Evolutionary conservation across 73 alveolate species (phyloP).

Genomic region (Paraurostyla sp.): DNA sequence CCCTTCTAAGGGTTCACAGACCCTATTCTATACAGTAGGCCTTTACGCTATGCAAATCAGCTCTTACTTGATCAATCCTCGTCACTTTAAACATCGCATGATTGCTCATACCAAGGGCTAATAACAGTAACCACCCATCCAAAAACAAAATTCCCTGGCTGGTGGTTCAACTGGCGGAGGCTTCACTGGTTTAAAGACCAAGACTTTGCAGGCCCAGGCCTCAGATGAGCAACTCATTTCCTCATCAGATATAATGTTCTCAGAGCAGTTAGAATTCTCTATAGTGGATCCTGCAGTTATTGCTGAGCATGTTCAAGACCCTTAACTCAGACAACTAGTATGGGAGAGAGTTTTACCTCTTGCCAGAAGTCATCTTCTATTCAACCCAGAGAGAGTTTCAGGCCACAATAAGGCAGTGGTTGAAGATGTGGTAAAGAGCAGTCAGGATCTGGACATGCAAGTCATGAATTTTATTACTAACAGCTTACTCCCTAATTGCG

Average conservation of each 20-base stretch:
- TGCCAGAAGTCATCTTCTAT: conserved; percentile 17
- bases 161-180: conserved; percentile 56
- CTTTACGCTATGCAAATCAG: conserved; percentile 59
- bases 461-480: conserved; percentile 78
- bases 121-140: neutral
- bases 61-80: conserved; percentile 59
- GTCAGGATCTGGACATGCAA: conserved; percentile 76
- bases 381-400: conserved; percentile 51
- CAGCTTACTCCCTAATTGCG: conserved; percentile 64
- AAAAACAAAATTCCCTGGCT: neutral
- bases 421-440: conserved; percentile 73
- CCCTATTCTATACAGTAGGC: conserved; percentile 72
- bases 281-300: conserved; percentile 41
- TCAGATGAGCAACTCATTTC: neutral
- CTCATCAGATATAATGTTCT: conserved; percentile 55
- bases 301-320: neutral
- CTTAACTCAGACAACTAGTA: conserved; percentile 12
- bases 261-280: conserved; percentile 30
- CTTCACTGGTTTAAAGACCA: conserved; percentile 31
- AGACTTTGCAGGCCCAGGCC: neutral
- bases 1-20: conserved; percentile 63
- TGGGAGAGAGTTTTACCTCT: conserved; percentile 51
- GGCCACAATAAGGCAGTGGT: conserved; percentile 78
- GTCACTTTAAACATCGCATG: conserved; percentile 44
- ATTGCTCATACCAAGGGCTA: conserved; percentile 23